Conservation (phyloP, 495 filamentous ascomycete species). For the Chaetomium fimeti region DNA sequence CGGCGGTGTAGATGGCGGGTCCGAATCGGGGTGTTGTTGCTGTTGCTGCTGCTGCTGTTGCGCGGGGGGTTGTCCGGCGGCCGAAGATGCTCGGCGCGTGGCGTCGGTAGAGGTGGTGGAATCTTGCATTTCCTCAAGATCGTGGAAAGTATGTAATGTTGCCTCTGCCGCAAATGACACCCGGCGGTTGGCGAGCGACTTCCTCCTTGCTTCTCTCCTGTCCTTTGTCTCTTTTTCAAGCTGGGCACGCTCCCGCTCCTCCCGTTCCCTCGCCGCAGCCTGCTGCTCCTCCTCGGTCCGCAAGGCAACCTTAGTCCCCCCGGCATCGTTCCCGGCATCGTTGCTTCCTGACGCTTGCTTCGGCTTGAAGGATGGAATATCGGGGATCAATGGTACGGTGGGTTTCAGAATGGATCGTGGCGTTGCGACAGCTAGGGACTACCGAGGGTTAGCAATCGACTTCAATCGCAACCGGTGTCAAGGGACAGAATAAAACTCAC, state of each 20-base stretch:
- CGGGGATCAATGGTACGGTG: constrained; percentile 65
- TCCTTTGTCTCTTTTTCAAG: constrained; percentile 69
- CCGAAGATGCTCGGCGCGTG: constrained; percentile 66
- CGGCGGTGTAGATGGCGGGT: constrained; percentile 64
- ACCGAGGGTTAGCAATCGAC: constrained; percentile 20
- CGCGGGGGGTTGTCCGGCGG: constrained; percentile 49
- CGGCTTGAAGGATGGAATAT: constrained; percentile 54
- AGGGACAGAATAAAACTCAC: constrained; percentile 47
- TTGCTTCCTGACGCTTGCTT: constrained; percentile 30
- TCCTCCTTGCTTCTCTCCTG: constrained; percentile 79
- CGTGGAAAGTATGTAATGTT: constrained; percentile 96
- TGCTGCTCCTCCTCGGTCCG: constrained; percentile 78
- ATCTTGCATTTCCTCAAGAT: constrained; percentile 84
- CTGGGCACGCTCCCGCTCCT: constrained; percentile 65
- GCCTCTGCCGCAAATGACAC: constrained; percentile 98
- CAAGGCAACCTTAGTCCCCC: constrained; percentile 51
- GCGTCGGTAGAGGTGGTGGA: constrained; percentile 81
- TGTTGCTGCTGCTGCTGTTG: constrained; percentile 35
- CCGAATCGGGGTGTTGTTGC: constrained; percentile 39
- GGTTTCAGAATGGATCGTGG: constrained; percentile 82
- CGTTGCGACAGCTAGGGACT: constrained; percentile 54
- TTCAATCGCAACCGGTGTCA: background rate
- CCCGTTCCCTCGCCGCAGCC: constrained; percentile 68
- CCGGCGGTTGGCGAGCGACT: constrained; percentile 87
- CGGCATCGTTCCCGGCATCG: constrained; percentile 36